phyloP scores from a whole-genome alignment of 441 rosid species.

The Euphorbia schlechtendalii region DNA sequence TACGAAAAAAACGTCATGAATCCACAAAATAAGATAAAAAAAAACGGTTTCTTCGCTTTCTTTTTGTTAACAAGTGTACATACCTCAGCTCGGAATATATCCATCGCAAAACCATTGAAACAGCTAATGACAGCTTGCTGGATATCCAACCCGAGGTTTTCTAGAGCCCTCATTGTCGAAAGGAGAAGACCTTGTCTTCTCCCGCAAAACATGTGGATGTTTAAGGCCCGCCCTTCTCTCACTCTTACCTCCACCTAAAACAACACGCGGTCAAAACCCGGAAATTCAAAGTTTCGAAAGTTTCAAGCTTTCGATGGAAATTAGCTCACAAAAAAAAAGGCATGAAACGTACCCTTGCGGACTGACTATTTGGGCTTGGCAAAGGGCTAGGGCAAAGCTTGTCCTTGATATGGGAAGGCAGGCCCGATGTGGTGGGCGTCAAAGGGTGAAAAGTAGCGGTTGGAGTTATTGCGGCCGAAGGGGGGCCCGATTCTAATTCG shows the following conservation, averaged over 20 bases:
- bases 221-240: constrained; percentile 72
- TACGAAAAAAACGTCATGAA: not conserved
- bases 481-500: constrained; percentile 54
- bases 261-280: not conserved
- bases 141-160: constrained; percentile 64
- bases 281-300: not conserved
- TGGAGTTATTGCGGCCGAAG: constrained; percentile 43
- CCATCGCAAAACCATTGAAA: constrained; percentile 77
- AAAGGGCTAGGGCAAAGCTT: too few relatives aligned
- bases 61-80: not conserved
- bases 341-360: constrained; percentile 59
- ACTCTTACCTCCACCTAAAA: constrained; percentile 55
- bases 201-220: constrained; percentile 77
- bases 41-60: too few relatives aligned
- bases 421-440: constrained; percentile 54
- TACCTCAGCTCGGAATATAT: constrained; percentile 79
- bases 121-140: constrained; percentile 82
- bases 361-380: constrained; percentile 53
- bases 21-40: too few relatives aligned
- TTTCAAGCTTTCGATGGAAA: not conserved
- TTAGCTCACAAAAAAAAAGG: too few relatives aligned
- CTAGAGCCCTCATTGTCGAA: constrained; percentile 61
- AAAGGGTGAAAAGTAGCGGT: constrained; percentile 50
- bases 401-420: constrained; percentile 16
- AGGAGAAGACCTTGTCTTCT: constrained; percentile 61